Conservation (phyloP, 345 rosid species). For the Diplotaxis tenuifolia region DNA sequence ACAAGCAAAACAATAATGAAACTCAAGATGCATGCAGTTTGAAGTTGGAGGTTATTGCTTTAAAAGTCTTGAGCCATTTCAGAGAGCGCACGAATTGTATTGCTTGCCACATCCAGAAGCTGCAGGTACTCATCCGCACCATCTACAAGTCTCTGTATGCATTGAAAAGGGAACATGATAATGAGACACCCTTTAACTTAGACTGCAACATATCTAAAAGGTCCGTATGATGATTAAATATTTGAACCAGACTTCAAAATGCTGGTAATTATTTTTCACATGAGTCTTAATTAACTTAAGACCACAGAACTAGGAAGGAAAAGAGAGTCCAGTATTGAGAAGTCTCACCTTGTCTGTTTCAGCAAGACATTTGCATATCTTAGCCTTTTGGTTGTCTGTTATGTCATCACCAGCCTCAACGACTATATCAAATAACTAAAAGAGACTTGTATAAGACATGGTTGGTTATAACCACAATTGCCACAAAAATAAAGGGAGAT, state of each 20-base stretch:
- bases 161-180: neutral
- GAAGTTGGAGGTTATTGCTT: neutral
- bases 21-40: slow-evolving; percentile 12
- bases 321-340: neutral
- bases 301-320: neutral
- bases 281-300: slow-evolving; percentile 8
- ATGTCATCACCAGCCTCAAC: slow-evolving; percentile 62
- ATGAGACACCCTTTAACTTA: neutral
- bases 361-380: slow-evolving; percentile 71
- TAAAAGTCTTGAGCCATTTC: slow-evolving; percentile 69
- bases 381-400: slow-evolving; percentile 88
- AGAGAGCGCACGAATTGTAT: slow-evolving; percentile 59
- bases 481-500: neutral
- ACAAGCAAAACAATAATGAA: neutral
- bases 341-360: slow-evolving; percentile 75
- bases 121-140: slow-evolving; percentile 97
- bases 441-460: slow-evolving; percentile 21
- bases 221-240: neutral
- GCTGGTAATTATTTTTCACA: neutral
- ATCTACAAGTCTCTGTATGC: slow-evolving; percentile 76
- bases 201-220: neutral
- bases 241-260: neutral
- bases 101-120: slow-evolving; percentile 78
- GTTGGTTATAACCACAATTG: neutral
- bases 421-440: slow-evolving; percentile 67